Evolutionary conservation across 306 rosid species (phyloP), one percentile per base, ranked within the genome.

Genomic region (Quercus dentata): DNA sequence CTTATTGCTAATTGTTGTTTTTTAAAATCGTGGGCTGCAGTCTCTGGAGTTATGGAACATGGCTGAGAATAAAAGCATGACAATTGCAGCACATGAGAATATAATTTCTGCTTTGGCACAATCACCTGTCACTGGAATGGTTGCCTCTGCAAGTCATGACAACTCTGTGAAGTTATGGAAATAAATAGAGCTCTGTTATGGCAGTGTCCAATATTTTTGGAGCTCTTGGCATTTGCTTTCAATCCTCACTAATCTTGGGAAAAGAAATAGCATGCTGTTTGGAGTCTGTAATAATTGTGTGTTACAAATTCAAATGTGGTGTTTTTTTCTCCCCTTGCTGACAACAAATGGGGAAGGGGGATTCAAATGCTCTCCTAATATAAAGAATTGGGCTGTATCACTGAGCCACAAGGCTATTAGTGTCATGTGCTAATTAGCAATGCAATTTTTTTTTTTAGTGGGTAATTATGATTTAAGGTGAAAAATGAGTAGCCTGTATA

Each of bases 111-210:
- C 85, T 72, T 68, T 87, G 85, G 88, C 87, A 70, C 84, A 80
- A 30, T 82, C 88, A 54, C 75, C 88, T 74, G 75, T 71, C 55
- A 82, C 88, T 18, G 87, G 87, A 80, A 87, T 85, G 88, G 87
- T 87, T 78, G 91, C 88, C 28, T 87, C 91, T 65, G 88, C 91
- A 14, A 85, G 91, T 72, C 88, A 81, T 73, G 91, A 87, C 82
- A 49, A 64, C 78, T 71, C 75, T 61, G 87, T 87, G 14, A 85
- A 85, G 83, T 20, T 85, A 73, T 87, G 91, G 91, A 85, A 87
- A 72, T 87, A 80, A 77, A 30, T 51, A 28, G 19, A 35, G 57
- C 52, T 64, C 46, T 59, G 56, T 74, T 76, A 70, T 73, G 76
- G 76, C 52, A 57, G 59, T 30, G 71, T 76, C 78, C 52, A 33